Evolutionary conservation across 352 stramenopile species (phyloP), one percentile per base, ranked within the genome.

Genomic region (Pythium pectinolyticum): DNA sequence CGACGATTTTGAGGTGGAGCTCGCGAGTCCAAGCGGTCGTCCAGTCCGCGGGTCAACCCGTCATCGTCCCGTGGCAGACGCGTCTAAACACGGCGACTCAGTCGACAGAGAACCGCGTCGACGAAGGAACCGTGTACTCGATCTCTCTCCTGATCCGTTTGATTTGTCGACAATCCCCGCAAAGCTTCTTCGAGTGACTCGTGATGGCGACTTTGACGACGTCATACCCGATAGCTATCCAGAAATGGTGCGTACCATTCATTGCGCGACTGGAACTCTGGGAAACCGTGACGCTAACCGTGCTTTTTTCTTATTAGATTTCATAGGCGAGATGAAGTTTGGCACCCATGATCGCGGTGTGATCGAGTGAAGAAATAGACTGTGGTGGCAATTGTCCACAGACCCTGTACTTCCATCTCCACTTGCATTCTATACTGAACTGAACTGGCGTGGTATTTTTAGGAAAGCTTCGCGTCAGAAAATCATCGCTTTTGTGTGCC

Each of bases 121-220:
- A 40, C 40, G 32, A 45, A 31, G 63, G 19, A 65, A 65, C 40
- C 56, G 56, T 41, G 28, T 15, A 9, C 51, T 65, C 2, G 50
- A 60, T 22, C 19, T 63, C 34, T 37, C 32, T 7, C 50, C 37
- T 14, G 57, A 57, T 39, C 50, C 61, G 31, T 62, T 62, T 28
- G 64, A 71, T 43, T 56, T 45, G 27, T 15, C 12, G 0, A 45
- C 37, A 12, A 28, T 71, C 5, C 8, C 47, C 1, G 35, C 45
- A 6, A 47, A 43, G 28, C 47, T 71, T 10, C 20, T 59, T 1
- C 27, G 22, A 12, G 57, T 59, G 14, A 71, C 53, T 24, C 56
- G 31, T 1, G 28, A 20, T 19, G 25, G 41, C 17, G 66, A 73
- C 40, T 73, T 73, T 45, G 61, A 73, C 40, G 61, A 63, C 0